Evolutionary conservation across 108 stramenopile species (phyloP), one percentile per base, ranked within the genome.

Genomic region (Fragilariopsis cylindrus): DNA sequence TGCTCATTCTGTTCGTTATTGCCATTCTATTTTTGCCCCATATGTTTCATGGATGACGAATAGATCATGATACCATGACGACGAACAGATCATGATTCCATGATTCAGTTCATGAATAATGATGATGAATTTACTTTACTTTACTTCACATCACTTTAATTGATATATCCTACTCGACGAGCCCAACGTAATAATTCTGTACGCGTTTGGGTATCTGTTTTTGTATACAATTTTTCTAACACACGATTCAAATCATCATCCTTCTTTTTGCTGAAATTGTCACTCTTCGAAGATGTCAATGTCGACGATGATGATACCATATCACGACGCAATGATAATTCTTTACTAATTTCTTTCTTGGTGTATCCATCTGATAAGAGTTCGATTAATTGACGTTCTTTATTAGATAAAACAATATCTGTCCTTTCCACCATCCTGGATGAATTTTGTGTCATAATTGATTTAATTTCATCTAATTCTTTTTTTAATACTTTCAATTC

Each of bases 181-280:
- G 85, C 88, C 88, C 88, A 89, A 46, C 85, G 83, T 6, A 87
- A 82, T 2, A 89, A 69, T 68, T 89, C 88, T 3, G 88, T 89
- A 42, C 84, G 65, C 45, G 83, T 79, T 48, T 68, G 55, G 6
- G 83, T 84, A 7, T 57, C 42, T 19, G 88, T 84, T 57, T 80
- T 75, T 7, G 54, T 21, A 48, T 78, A 81, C 49, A 87, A 45
- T 48, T 73, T 68, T 13, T 69, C 47, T 7, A 87, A 65, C 4
- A 83, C 50, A 16, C 60, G 4, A 30, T 75, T 57, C 56, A 88
- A 21, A 4, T n/a, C 11, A 52, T 52, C 50, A 52, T 13, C 13
- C 3, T 52, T 9, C 13, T 52, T 9, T 13, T 52, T 52, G 9
- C 13, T 13, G 13, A 13, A 9, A 13, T 52, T 52, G 13, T 52